These are phyloP conservation scores for Rubia peregrina DNA, from an alignment of 305 asterid genomes.

Conservation along the genomic window DNA sequence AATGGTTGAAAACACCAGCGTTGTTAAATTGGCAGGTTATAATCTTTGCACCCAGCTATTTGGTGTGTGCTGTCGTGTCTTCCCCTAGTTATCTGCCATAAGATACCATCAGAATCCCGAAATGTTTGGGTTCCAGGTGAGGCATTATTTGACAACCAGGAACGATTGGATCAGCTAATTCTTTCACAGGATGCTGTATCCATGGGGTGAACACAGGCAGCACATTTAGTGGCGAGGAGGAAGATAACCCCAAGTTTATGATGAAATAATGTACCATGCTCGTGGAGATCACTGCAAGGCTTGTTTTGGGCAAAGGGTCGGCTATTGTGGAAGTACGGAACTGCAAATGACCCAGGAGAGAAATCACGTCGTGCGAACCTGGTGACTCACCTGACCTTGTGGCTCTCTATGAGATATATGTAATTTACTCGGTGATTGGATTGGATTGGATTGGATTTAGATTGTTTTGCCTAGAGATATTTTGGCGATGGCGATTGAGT, in stretches of 20 bases:
- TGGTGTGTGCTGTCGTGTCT: constrained; percentile 46
- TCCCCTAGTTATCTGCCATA: constrained; percentile 26
- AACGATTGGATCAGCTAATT: constrained; percentile 23
- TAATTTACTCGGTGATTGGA: constrained; percentile 20
- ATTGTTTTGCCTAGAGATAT: constrained; percentile 6
- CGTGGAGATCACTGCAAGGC: constrained; percentile 27
- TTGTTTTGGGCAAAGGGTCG: constrained; percentile 29
- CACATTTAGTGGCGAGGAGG: constrained; percentile 35
- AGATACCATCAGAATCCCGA: constrained; percentile 31
- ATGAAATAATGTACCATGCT: constrained; percentile 13
- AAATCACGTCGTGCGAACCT: background rate
- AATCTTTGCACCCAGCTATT: constrained; percentile 47
- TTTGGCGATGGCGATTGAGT: background rate
- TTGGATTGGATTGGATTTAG: constrained; percentile 13
- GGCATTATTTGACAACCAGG: constrained; percentile 20
- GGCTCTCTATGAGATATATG: constrained; percentile 31
- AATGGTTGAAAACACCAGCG: constrained; percentile 45
- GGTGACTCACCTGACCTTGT: constrained; percentile 15
- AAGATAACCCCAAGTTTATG: constrained; percentile 29
- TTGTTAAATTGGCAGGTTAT: constrained; percentile 27
- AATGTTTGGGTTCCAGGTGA: constrained; percentile 24
- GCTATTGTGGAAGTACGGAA: constrained; percentile 27
- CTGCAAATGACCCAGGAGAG: constrained; percentile 20
- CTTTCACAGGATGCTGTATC: constrained; percentile 20
- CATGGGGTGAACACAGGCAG: constrained; percentile 30